Evolutionary conservation across 305 asterid genomes (phyloP).

Genomic region (Fraxinus dipetala): DNA sequence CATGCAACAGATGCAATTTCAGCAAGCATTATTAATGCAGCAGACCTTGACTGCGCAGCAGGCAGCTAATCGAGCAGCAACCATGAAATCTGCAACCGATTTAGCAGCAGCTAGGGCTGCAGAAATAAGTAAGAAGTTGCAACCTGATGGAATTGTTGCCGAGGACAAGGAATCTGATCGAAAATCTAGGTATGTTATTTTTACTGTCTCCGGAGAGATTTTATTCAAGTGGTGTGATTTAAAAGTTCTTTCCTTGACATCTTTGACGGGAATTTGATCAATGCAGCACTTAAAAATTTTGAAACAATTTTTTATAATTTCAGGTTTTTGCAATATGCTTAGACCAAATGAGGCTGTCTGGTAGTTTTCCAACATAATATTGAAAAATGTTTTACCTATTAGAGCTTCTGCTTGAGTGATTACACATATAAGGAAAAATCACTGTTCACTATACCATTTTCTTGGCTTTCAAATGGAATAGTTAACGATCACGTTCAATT

Average conservation of each 20-base stretch:
- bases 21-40: slow-evolving; percentile 91
- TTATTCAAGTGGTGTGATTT: background rate
- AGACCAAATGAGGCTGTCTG: background rate
- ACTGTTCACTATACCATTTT: background rate
- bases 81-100: slow-evolving; percentile 91
- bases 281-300: background rate
- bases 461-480: background rate
- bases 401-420: background rate
- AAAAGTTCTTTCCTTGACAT: background rate
- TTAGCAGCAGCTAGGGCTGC: slow-evolving; percentile 99
- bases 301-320: background rate
- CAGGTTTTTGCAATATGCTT: background rate
- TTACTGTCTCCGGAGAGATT: background rate
- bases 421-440: background rate
- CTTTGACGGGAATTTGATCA: background rate
- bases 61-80: slow-evolving; percentile 94
- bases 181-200: slow-evolving; percentile 64
- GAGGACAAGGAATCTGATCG: slow-evolving; percentile 53
- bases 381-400: background rate
- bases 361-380: background rate
- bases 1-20: slow-evolving; percentile 98
- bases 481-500: background rate
- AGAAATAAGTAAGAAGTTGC: slow-evolving; percentile 82
- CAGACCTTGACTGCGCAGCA: slow-evolving; percentile 86
- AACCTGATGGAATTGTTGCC: slow-evolving; percentile 66